These are phyloP conservation scores for Rhypophila decipiens DNA, from an alignment of 495 filamentous ascomycete species.

Conservation along the genomic window DNA sequence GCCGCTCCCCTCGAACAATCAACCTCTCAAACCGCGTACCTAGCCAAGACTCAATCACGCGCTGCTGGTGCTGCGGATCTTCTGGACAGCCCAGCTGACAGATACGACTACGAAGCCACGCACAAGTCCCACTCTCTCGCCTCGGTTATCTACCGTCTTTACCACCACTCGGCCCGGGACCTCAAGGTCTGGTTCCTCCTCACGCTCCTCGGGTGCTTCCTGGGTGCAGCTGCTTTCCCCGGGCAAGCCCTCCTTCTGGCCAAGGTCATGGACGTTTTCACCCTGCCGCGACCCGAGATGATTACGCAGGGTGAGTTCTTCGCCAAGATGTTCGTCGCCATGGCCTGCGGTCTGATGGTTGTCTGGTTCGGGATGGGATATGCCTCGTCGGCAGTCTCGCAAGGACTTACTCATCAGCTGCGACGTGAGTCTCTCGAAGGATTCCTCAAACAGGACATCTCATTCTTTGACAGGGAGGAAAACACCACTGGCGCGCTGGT, in stretches of 20 bases:
- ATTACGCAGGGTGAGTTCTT: slow-evolving; percentile 41
- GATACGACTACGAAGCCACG: no score
- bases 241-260: slow-evolving; percentile 30
- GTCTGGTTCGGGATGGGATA: slow-evolving; percentile 59
- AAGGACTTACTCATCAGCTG: slow-evolving; percentile 63
- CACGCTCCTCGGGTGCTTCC: no score
- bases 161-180: no score
- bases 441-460: slow-evolving; percentile 89
- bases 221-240: slow-evolving; percentile 28
- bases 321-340: slow-evolving; percentile 50
- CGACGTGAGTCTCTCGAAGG: slow-evolving; percentile 72
- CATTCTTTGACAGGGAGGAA: slow-evolving; percentile 77
- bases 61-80: no score
- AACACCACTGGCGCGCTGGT: slow-evolving; percentile 82
- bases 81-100: no score
- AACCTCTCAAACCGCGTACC: no score
- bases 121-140: no score
- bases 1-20: no score
- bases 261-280: slow-evolving; percentile 27
- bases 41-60: no score
- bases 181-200: no score
- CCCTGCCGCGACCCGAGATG: slow-evolving; percentile 17
- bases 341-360: slow-evolving; percentile 44
- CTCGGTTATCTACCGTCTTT: no score
- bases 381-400: slow-evolving; percentile 50